Evolutionary conservation across 148 eudicot species (phyloP).

Genomic region (Polygonum maritimum): DNA sequence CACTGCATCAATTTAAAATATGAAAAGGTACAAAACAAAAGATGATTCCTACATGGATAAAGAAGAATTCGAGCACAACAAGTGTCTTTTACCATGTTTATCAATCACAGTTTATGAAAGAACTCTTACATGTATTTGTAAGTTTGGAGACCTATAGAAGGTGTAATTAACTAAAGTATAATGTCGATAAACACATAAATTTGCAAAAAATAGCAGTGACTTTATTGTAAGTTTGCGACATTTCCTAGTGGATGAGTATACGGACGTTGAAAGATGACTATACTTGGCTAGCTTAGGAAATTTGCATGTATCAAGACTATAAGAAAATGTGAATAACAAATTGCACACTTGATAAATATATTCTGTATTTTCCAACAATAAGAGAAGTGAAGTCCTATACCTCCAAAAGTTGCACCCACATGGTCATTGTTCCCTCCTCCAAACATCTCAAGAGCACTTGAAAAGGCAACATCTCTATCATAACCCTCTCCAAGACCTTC

Average conservation of each 20-base stretch:
- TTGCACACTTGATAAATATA: background rate
- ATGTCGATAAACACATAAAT: background rate
- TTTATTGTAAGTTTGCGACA: background rate
- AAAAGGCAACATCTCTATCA: constrained; percentile 73
- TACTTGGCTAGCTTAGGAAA: background rate
- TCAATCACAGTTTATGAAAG: background rate
- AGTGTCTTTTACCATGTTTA: background rate
- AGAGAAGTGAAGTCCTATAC: constrained; percentile 19
- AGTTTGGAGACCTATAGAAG: background rate
- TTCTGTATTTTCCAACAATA: background rate
- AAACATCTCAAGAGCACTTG: constrained; percentile 68
- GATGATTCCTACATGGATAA: background rate
- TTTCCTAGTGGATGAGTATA: background rate
- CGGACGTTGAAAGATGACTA: background rate
- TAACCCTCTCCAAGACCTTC: constrained; percentile 95
- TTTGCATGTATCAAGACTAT: background rate
- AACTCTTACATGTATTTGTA: background rate
- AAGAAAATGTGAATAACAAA: background rate
- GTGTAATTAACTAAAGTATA: background rate
- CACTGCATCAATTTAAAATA: constrained; percentile 10
- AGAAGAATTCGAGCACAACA: background rate
- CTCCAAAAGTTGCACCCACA: constrained; percentile 68
- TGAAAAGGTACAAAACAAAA: background rate
- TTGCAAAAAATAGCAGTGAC: background rate
- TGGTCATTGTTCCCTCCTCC: constrained; percentile 78